A percentile compares a stretch with the other conserved stretches of the same genome.
These are phyloP conservation scores for Epichloe sylvatica DNA, from an alignment of 2,329 filamentous ascomycete genomes.

Conservation along the genomic window DNA sequence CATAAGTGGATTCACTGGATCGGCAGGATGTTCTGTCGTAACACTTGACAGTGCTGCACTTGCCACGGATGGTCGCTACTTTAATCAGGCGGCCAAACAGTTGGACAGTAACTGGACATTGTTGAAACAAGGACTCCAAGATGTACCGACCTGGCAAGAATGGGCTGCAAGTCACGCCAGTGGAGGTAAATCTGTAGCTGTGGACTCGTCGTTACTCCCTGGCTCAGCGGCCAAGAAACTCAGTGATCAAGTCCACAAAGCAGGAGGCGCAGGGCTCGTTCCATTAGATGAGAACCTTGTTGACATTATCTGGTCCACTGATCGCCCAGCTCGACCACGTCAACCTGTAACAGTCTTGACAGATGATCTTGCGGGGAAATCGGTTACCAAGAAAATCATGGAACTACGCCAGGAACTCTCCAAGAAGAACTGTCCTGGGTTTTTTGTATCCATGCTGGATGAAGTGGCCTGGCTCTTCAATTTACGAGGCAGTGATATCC, in stretches of 20 bases:
- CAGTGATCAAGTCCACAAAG: slow-evolving; percentile 73
- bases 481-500: slow-evolving; percentile 83
- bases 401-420: slow-evolving; percentile 83
- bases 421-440: slow-evolving; percentile 76
- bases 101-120: slow-evolving; percentile 84
- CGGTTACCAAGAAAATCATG: slow-evolving; percentile 66
- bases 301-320: slow-evolving; percentile 73
- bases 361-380: slow-evolving; percentile 65
- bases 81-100: slow-evolving; percentile 88
- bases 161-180: slow-evolving; percentile 83
- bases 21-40: slow-evolving; percentile 82
- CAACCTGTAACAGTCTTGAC: slow-evolving; percentile 62
- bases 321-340: slow-evolving; percentile 59
- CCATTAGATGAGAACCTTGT: slow-evolving; percentile 71
- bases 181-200: slow-evolving; percentile 74
- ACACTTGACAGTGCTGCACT: slow-evolving; percentile 76
- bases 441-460: slow-evolving; percentile 91
- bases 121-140: slow-evolving; percentile 82
- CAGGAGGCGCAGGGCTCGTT: slow-evolving; percentile 62
- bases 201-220: slow-evolving; percentile 80
- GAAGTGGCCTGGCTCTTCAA: slow-evolving; percentile 99
- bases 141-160: slow-evolving; percentile 94
- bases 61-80: slow-evolving; percentile 92
- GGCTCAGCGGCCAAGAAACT: slow-evolving; percentile 52
- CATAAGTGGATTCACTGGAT: slow-evolving; percentile 89